Percentiles rank a stretch among this genome's conserved stretches.
Evolutionary conservation across 2,329 filamentous ascomycete genomes (phyloP).

Genomic region (Aspergillus japonicus): DNA sequence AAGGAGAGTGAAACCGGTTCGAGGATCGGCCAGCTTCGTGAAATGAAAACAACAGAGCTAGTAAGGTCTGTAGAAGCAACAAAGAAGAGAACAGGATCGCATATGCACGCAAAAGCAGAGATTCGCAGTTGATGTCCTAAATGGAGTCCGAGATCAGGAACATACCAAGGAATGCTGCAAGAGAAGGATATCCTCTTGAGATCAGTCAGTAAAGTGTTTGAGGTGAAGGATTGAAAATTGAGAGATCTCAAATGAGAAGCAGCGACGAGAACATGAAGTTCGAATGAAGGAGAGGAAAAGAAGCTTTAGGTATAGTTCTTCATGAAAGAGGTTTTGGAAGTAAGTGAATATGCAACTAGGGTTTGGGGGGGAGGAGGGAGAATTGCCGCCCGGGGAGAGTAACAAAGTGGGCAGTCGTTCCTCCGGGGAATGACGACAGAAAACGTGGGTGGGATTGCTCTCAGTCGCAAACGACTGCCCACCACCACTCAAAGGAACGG

Average conservation of each 20-base stretch:
- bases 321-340: neutral
- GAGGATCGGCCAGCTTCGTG: conserved; percentile 25
- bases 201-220: conserved; percentile 19
- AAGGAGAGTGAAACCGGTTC: conserved; percentile 28
- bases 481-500: conserved; percentile 13
- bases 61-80: conserved; percentile 13
- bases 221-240: conserved; percentile 19
- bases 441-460: conserved; percentile 10
- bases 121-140: conserved; percentile 9
- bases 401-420: conserved; percentile 37
- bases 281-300: conserved; percentile 10
- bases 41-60: conserved; percentile 20
- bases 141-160: conserved; percentile 13
- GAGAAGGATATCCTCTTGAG: conserved; percentile 18
- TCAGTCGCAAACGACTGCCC: conserved; percentile 26
- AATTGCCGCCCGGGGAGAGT: conserved; percentile 23
- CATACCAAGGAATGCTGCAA: conserved; percentile 27
- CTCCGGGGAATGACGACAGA: conserved; percentile 40
- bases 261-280: conserved; percentile 1
- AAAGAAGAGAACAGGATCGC: conserved; percentile 10
- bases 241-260: conserved; percentile 10
- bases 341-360: neutral
- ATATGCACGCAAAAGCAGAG: conserved; percentile 13
- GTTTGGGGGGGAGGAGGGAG: conserved; percentile 9
- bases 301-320: conserved; percentile 10